A percentile compares a stretch with the other conserved stretches of the same genome.
These are phyloP conservation scores for Sporothrix variecibatus DNA, from an alignment of 2,329 filamentous ascomycete species.

Conservation along the genomic window DNA sequence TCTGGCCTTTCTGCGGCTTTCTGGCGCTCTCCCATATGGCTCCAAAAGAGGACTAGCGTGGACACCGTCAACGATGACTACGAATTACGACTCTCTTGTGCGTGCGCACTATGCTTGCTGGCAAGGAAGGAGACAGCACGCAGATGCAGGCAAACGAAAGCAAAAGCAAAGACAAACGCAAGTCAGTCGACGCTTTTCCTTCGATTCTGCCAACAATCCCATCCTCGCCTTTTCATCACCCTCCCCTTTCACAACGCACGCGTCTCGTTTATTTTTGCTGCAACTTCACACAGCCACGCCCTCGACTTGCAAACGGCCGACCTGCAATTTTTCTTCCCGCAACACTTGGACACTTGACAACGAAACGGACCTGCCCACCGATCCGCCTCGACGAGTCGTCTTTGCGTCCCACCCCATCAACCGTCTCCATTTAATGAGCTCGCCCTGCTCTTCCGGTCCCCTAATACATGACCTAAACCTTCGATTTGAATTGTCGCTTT, in stretches of 20 bases:
- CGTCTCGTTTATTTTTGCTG: not conserved
- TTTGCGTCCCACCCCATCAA: too few relatives aligned
- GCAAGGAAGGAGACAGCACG: constrained; percentile 5
- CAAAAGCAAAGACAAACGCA: constrained; percentile 3
- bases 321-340: not conserved
- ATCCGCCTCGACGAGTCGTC: too few relatives aligned
- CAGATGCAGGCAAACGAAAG: constrained; percentile 1
- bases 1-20: constrained; percentile 19
- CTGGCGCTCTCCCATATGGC: not conserved
- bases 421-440: not conserved
- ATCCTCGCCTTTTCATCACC: not conserved
- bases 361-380: not conserved
- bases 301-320: not conserved
- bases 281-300: not conserved
- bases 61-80: constrained; percentile 2
- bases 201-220: not conserved
- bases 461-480: not conserved
- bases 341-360: not conserved
- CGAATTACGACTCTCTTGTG: not conserved
- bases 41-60: not conserved
- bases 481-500: too few relatives aligned
- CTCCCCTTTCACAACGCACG: not conserved
- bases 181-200: not conserved
- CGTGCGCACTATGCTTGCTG: not conserved
- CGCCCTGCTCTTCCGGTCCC: not conserved